Base-by-base conservation (phyloP, 2,329 filamentous ascomycete genomes). In the Beauveria sp. region DNA sequence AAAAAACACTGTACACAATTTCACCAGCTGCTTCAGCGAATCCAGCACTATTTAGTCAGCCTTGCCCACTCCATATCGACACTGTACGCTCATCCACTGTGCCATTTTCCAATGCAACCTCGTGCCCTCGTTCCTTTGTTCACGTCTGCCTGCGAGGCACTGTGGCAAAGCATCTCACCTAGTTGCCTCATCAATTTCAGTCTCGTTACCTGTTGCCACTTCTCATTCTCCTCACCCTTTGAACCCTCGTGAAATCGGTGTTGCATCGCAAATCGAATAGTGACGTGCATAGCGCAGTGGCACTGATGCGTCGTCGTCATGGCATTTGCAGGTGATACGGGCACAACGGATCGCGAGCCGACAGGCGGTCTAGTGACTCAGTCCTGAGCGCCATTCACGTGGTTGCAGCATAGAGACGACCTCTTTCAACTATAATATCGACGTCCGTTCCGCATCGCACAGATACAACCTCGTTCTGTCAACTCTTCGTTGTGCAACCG, bases 321-420 rank as follows among this genome's bases (percentile, higher is more conserved):
- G 20, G 18, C 47, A 5, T 14, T 46, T 22, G 43, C 59, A 57
- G 53, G 46, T 61, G 59, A 57, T 61, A 47, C 46, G 16, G 37
- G 8, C 47, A 46, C 41, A 2, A 52, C 44, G 44, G 52, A 56
- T 40, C 22, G 37, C 37, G 37, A 55, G 24, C 30, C 48, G 53
- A 46, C 46, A 14, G 37, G 24, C 37, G 40, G 53, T 61, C 59
- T 26, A 57, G 47, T 61, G 59, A 61, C 53, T 56, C 37, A 37
- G 18, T 47, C 59, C 20, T 43, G 37, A 51, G 59, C 59, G 54
- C 59, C 47, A 28, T 43, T 61, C 59, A 61, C 59, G 59, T 61
- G 59, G 10, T n/a, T 26, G 9, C 43, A 40, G 1, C 14, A 28
- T 26, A 40, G 52, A 26, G 26, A 20, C 52, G 37, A 52, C 44